Base-by-base conservation (phyloP, 1,284 basidiomycete genomes). In the Papiliotrema terrestris region DNA sequence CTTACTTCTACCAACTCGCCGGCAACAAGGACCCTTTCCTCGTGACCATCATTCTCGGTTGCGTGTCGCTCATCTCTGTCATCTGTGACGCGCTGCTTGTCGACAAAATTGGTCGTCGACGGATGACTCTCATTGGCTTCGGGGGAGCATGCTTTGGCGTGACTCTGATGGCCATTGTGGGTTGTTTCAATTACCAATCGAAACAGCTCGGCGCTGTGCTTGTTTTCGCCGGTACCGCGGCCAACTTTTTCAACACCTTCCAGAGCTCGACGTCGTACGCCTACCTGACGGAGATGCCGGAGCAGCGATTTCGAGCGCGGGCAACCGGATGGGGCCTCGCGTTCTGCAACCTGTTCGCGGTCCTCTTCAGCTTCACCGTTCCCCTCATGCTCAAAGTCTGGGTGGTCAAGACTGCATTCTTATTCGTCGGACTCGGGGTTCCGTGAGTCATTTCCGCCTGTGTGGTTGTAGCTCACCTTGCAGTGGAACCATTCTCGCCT, bases 111-210 rank as follows among this genome's bases (percentile, higher is more conserved):
- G 68, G 68, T 35, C 60, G 68, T 41, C 54, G 67, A 3, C 45
- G 47, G 2, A 58, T 68, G 54, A 69, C 67, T 20, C 52, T 68
- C 22, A 52, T 63, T 37, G 62, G 59, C n/a, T 66, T 66, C 42
- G 53, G 49, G 35, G 60, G 58, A n/a, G 57, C 63, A 11, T 59
- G 62, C 44, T 41, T 51, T 17, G 61, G 60, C 5, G 44, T 67
- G 23, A 45, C 59, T 6, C 43, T 68, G 5, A 60, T 68, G 43
- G 56, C 57, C 8, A 62, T 70, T 38, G 36, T 68, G 22, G 65
- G 66, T 4, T 62, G 58, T 43, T 59, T 65, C 45, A 51, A 66
- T 54, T 65, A 66, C 49, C 35, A 45, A 22, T 52, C 48, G 17
- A 9, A 54, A 23, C 35, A 53, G 36, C 57, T 69, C 13, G 65